These are phyloP conservation scores for Coemansia sp. DNA, from an alignment of 192 early-diverging fungal genomes.

Conservation along the genomic window DNA sequence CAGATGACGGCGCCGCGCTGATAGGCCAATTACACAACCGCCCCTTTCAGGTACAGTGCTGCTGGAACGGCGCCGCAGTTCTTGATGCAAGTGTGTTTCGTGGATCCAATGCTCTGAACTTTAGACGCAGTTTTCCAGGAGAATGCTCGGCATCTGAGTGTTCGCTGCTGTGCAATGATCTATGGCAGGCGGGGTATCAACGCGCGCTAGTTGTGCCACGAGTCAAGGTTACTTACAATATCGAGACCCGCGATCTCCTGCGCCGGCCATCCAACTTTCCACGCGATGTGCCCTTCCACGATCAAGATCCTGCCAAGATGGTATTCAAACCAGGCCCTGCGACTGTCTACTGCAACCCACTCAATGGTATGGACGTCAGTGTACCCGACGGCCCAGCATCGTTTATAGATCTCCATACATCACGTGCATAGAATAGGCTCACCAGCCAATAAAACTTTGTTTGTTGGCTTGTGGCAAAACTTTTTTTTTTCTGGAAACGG, in stretches of 20 bases:
- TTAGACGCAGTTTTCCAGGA: conserved; percentile 17
- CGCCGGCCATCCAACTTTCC: conserved; percentile 23
- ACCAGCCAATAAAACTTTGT: conserved; percentile 12
- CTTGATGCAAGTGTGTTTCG: conserved; percentile 41
- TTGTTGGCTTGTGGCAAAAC: background rate
- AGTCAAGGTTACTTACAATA: conserved; percentile 49
- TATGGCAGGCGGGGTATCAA: conserved; percentile 32
- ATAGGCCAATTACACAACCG: conserved; percentile 16
- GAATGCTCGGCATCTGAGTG: conserved; percentile 58
- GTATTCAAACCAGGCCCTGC: conserved; percentile 32
- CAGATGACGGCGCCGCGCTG: conserved; percentile 28
- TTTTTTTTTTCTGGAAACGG: background rate
- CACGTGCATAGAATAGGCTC: background rate
- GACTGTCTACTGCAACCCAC: conserved; percentile 46
- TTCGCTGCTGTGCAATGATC: conserved; percentile 54
- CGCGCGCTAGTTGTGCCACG: conserved; percentile 49
- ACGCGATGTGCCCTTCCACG: conserved; percentile 24
- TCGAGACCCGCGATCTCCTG: conserved; percentile 33
- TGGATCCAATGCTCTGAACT: conserved; percentile 11
- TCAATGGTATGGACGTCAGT: conserved; percentile 12
- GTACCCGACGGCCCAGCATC: conserved; percentile 39
- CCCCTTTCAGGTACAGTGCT: conserved; percentile 55
- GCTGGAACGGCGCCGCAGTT: conserved; percentile 55
- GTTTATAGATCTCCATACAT: conserved; percentile 3
- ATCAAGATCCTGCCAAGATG: conserved; percentile 7